Percentiles rank a stretch among this genome's conserved stretches.
Conservation (phyloP, 2,329 filamentous ascomycete genomes). For the Rhytidhysteron rufulum region DNA sequence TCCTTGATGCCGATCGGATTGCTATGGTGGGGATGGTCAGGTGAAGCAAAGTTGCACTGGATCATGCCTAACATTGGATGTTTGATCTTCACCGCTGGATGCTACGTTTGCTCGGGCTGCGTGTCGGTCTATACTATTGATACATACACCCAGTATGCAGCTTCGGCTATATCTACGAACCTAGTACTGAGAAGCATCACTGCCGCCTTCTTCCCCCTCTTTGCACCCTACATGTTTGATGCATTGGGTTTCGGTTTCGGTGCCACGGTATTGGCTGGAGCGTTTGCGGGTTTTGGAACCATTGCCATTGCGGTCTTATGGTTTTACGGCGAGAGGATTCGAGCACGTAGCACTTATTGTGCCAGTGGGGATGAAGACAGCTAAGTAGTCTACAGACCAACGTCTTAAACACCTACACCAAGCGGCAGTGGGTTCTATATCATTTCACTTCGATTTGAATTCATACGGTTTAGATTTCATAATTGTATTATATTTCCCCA, state of each 20-base stretch:
- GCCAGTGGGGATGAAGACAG: not conserved
- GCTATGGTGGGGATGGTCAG: slow-evolving; percentile 50
- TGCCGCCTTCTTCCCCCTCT: slow-evolving; percentile 25
- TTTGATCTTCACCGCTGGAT: slow-evolving; percentile 38
- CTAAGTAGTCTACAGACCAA: too few species aligned
- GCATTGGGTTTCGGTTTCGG: slow-evolving; percentile 30
- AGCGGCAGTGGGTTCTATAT: too few species aligned
- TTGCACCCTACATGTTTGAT: slow-evolving; percentile 29
- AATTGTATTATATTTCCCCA: too few species aligned
- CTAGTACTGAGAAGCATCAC: slow-evolving; percentile 4
- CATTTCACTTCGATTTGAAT: too few species aligned
- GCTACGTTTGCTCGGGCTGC: slow-evolving; percentile 31
- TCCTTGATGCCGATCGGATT: slow-evolving; percentile 26
- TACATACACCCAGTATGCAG: slow-evolving; percentile 40
- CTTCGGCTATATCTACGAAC: slow-evolving; percentile 7
- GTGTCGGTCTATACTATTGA: slow-evolving; percentile 61
- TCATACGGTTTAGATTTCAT: too few species aligned
- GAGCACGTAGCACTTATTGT: slow-evolving; percentile 7
- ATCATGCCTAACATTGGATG: slow-evolving; percentile 51
- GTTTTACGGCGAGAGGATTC: slow-evolving; percentile 7
- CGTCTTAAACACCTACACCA: too few species aligned
- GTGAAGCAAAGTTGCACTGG: slow-evolving; percentile 49
- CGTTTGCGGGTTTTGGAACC: slow-evolving; percentile 2
- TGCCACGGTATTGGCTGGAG: slow-evolving; percentile 15
- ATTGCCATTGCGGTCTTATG: slow-evolving; percentile 1